A percentile compares a stretch with the other conserved stretches of the same genome.
phyloP scores from a whole-genome alignment of 768 basidiomycete species.

The Rhodosporidiobolus odoratus region DNA sequence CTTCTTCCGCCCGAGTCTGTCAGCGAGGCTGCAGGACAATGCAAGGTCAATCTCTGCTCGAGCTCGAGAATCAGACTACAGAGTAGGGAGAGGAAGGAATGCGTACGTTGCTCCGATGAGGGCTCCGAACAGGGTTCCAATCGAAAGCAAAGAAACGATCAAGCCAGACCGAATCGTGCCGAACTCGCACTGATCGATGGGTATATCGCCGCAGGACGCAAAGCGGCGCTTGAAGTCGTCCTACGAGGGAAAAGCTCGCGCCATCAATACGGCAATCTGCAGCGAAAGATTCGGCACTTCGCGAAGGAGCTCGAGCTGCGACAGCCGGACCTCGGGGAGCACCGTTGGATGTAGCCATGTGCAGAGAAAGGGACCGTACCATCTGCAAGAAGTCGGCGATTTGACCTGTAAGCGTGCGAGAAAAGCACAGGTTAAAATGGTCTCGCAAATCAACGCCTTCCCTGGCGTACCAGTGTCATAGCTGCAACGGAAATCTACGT shows the following conservation, averaged over 20 bases:
- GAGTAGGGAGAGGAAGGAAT: neutral
- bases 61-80: conserved; percentile 55
- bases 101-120: conserved; percentile 60
- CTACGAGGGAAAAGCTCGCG: neutral
- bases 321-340: too few relatives aligned
- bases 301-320: too few relatives aligned
- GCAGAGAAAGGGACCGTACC: conserved; percentile 36
- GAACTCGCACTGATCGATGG: conserved; percentile 53
- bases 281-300: neutral
- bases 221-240: conserved; percentile 63
- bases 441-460: neutral
- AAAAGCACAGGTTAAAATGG: neutral
- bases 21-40: conserved; percentile 52
- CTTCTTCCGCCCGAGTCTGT: conserved; percentile 60
- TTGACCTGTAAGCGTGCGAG: conserved; percentile 59
- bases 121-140: conserved; percentile 64
- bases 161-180: conserved; percentile 56
- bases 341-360: too few relatives aligned
- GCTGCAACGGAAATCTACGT: neutral
- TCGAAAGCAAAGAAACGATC: conserved; percentile 65
- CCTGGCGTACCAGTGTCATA: conserved; percentile 22
- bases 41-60: conserved; percentile 48
- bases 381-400: conserved; percentile 72
- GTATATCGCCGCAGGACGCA: conserved; percentile 52
- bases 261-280: neutral